phyloP scores from a whole-genome alignment of 139 green algal genomes.

The Protoeuglena noctilucae region DNA sequence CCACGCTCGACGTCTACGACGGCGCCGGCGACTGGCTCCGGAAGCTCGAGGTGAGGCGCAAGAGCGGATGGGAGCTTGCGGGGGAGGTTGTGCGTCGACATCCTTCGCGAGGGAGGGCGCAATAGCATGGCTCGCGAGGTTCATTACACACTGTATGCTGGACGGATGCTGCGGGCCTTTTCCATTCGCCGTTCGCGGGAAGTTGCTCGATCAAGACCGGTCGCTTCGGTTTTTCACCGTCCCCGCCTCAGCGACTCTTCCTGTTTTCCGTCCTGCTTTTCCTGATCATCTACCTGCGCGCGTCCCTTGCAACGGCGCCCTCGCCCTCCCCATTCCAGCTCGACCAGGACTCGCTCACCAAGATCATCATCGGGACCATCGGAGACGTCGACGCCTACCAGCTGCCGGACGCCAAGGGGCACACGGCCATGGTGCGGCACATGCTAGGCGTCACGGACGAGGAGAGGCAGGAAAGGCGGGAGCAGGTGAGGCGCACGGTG shows the following conservation, averaged over 20 bases:
- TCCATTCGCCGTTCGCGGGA: too few species aligned
- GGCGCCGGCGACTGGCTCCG: slow-evolving; percentile 68
- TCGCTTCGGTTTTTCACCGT: too few species aligned
- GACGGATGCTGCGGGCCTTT: too few species aligned
- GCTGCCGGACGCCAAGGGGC: slow-evolving; percentile 76
- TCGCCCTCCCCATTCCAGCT: not conserved
- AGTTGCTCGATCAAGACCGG: too few species aligned
- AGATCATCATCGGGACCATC: slow-evolving; percentile 86
- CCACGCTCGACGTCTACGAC: slow-evolving; percentile 75
- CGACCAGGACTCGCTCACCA: slow-evolving; percentile 61
- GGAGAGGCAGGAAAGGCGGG: slow-evolving; percentile 77
- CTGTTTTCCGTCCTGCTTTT: too few species aligned
- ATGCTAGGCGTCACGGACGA: slow-evolving; percentile 79
- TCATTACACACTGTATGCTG: too few species aligned
- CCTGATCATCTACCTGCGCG: too few species aligned
- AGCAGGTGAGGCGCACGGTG: slow-evolving; percentile 66
- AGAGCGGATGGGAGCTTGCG: too few species aligned
- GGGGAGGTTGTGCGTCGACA: too few species aligned
- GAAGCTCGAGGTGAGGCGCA: slow-evolving; percentile 38
- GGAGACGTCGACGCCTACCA: slow-evolving; percentile 89
- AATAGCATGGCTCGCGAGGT: too few species aligned
- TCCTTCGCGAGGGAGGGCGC: too few species aligned
- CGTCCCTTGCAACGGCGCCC: slow-evolving; percentile 11
- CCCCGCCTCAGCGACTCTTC: too few species aligned
- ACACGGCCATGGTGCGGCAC: slow-evolving; percentile 64